Evolutionary conservation across 108 stramenopile genomes (phyloP), one percentile per base, ranked within the genome.

Genomic region (Cylindrotheca closterium): DNA sequence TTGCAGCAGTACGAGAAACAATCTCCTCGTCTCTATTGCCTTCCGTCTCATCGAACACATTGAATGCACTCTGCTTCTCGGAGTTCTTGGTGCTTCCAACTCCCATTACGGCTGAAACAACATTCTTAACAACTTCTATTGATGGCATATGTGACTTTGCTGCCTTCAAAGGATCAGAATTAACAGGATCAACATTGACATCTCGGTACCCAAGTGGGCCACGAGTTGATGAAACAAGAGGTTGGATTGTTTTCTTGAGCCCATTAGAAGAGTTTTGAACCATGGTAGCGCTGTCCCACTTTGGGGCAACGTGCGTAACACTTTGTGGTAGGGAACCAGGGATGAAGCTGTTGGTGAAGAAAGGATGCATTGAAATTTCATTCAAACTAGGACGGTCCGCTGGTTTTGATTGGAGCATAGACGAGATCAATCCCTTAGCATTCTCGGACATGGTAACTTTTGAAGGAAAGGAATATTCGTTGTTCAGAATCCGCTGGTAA

Each of bases 401-500:
- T n/a, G 94, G 95, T 47, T 91, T 81, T 7, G 85, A 82, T 75
- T 97, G 93, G 2, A 99, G 85, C 88, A 98, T 92, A 7, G 75
- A 69, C n/a, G 71, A 52, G 31, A 99, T 93, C 24, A 99, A 75
- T 46, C 84, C 75, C 51, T 89, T 87, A 5, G 97, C 97, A 52
- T 83, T 55, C 1, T 77, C 76, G 23, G 92, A 91, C 31, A 99
- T 84, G 25, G 74, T 51, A 5, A 92, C 62, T 33, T 84, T 47
- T 1, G 62, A 69, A 2, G 99, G 99, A 66, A 96, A 99, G 46
- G 73, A 70, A 78, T 97, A 99, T 42, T 92, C 80, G 74, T 98
- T 98, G 21, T 85, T 80, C 56, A 97, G 60, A 55, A 99, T 99
- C 32, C 97, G 87, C 12, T 95, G 89, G 72, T 99, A 99, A 2